Evolutionary conservation across 208 protist species (phyloP).

Genomic region (Kentomonas sorsogonicus): DNA sequence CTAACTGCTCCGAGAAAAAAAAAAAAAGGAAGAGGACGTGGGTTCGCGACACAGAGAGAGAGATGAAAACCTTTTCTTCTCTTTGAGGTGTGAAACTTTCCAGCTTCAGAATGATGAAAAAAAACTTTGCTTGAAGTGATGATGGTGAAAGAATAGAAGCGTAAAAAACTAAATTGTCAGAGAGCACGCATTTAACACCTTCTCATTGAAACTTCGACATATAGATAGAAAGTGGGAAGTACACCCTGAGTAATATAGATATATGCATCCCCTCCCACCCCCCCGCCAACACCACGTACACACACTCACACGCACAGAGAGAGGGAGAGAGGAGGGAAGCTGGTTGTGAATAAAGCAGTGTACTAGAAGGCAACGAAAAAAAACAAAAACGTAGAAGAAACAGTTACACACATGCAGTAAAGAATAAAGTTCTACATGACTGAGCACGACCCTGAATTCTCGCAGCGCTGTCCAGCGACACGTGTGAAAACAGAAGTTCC

Average conservation of each 20-base stretch:
- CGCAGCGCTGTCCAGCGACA: slow-evolving; percentile 37
- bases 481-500: slow-evolving; percentile 63
- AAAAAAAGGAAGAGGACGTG: not conserved
- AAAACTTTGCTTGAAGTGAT: no score
- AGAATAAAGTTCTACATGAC: slow-evolving; percentile 32
- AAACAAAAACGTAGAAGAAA: not conserved
- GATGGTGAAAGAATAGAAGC: slow-evolving; percentile 8
- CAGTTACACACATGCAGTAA: not conserved
- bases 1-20: not conserved
- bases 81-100: not conserved
- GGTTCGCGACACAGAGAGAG: slow-evolving; percentile 5
- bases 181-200: no score
- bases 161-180: not conserved
- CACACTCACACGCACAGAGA: no score
- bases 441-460: slow-evolving; percentile 51
- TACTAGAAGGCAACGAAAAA: not conserved
- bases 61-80: slow-evolving; percentile 1
- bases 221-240: no score
- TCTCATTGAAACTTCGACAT: no score
- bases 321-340: slow-evolving; percentile 4
- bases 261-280: no score
- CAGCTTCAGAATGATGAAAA: slow-evolving; percentile 9
- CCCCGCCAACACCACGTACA: no score
- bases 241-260: no score
- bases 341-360: no score